Evolutionary conservation across 1,284 basidiomycete genomes (phyloP), one percentile per base, ranked within the genome.

Genomic region (Bondarzewia mesenterica): DNA sequence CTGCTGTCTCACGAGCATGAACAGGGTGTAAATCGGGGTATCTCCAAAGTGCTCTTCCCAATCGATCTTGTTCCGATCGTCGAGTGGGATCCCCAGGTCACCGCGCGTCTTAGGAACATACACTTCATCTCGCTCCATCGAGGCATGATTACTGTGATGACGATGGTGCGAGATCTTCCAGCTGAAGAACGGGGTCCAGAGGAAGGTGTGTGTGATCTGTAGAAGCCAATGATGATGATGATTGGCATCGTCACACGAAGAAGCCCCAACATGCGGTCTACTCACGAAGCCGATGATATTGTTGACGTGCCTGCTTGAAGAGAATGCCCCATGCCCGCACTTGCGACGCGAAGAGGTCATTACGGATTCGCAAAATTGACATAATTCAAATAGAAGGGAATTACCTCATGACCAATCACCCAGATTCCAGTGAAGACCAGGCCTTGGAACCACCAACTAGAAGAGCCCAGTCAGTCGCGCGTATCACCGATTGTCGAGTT

Each of bases 371-470:
- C 29, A 7, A 6, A 12, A 14, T 10, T 27, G 26, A 2, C 25
- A 2, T 6, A 7, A 12, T n/a, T 12, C 23, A 16, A 20, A 14
- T 8, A 12, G 21, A 15, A 8, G 7, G n/a, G 10, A 46, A 58
- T 22, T 49, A 76, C 75, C 60, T 80, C 78, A 51, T 79, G 78
- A 20, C 77, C 78, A 44, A 80, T 75, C n/a, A 80, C 77, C 77
- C 78, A 82, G 37, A 80, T 68, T 1, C 77, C 77, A 7, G 75
- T 78, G 55, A 80, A 75, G 25, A 74, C 69, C 8, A 80, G 66
- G 12, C 77, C 77, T 60, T 80, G 77, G 57, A 79, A 77, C 78
- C 77, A 80, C 77, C 78, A 80, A 57, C 76, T 73, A 44, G 14
- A 15, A 18, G 16, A 42, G 7, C 16, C n/a, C 15, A 5, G 20